Evolutionary conservation across 495 filamentous ascomycete genomes (phyloP), one percentile per base, ranked within the genome.

Genomic region (Chaetomium cochliodes): DNA sequence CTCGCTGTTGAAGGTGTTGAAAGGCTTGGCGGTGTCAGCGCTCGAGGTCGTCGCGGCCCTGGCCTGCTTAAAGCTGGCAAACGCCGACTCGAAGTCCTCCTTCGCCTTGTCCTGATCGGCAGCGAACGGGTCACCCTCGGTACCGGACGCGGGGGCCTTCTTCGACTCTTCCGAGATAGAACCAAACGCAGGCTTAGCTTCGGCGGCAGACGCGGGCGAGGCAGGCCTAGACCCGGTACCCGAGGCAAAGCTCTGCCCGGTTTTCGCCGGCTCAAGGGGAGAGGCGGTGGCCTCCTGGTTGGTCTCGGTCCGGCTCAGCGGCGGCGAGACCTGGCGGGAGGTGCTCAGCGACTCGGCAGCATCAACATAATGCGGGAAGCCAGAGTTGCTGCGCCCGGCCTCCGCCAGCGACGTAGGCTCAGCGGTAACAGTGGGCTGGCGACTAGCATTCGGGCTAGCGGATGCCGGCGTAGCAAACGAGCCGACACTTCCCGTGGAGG

Each of bases 311-410:
- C 89, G 84, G 71, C 90, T 92, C 49, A 84, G 88, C 28, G 92
- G 88, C n/a, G 92, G 89, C 18, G 90, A 88, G 30, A 89, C 89
- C 77, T 88, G 87, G 2, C 91, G 90, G 3, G 92, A 93, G 22
- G 89, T 91, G 60, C 84, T 86, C 52, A 88, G 74, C 0, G 90
- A 91, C 57, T 92, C 89, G 44, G 83, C 78, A 28, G 85, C 78
- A 39, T 84, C 81, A 30, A 78, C 81, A 62, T 94, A 86, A 0
- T 89, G 87, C 20, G 91, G 76, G 68, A 88, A 89, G 70, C 81
- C 84, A 18, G 91, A 87, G 39, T 83, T 90, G 60, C 91, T 81
- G 72, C 94, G 91, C 44, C 87, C 79, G 18, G 88, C 88, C 69
- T 90, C 84, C 12, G 86, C 80, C 41, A 86, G 84, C 13, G 86